Percentiles rank a stretch among this genome's conserved stretches.
phyloP scores from a whole-genome alignment of 345 rosid species.

The Pistacia integerrima region DNA sequence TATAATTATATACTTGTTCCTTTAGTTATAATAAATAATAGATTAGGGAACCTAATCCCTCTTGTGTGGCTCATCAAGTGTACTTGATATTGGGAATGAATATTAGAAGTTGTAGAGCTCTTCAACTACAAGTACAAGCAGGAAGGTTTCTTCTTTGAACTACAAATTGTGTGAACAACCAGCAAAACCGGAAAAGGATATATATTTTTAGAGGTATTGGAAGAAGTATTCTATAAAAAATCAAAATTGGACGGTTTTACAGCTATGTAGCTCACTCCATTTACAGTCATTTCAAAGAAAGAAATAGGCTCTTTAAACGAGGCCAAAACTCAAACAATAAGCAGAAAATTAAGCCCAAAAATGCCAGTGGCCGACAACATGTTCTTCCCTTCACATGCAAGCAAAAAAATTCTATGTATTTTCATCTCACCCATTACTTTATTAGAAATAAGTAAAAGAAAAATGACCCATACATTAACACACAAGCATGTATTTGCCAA shows the following conservation, averaged over 20 bases:
- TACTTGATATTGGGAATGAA: background rate
- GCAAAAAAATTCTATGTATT: constrained; percentile 16
- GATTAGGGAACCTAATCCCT: background rate
- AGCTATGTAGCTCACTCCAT: constrained; percentile 7
- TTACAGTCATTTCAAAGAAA: background rate
- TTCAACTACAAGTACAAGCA: background rate
- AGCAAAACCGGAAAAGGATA: background rate
- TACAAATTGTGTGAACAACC: background rate
- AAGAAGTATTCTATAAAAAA: background rate
- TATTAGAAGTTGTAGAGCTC: background rate
- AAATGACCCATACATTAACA: background rate
- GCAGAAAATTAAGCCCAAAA: background rate
- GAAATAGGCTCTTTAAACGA: constrained; percentile 29
- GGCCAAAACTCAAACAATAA: constrained; percentile 35
- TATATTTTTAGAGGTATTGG: too few relatives aligned
- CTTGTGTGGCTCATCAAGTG: background rate
- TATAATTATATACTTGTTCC: too few relatives aligned
- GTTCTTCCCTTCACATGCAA: constrained; percentile 44
- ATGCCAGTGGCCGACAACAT: constrained; percentile 54
- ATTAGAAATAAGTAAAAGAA: background rate
- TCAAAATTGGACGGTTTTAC: constrained; percentile 11
- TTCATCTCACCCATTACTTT: background rate
- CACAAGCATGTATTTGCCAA: background rate
- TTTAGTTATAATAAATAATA: background rate
- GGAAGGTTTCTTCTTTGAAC: background rate